Percentiles rank a stretch among this genome's conserved stretches.
phyloP scores from a whole-genome alignment of 805 yeast species.

The Wilhelminamyces savonicus region DNA sequence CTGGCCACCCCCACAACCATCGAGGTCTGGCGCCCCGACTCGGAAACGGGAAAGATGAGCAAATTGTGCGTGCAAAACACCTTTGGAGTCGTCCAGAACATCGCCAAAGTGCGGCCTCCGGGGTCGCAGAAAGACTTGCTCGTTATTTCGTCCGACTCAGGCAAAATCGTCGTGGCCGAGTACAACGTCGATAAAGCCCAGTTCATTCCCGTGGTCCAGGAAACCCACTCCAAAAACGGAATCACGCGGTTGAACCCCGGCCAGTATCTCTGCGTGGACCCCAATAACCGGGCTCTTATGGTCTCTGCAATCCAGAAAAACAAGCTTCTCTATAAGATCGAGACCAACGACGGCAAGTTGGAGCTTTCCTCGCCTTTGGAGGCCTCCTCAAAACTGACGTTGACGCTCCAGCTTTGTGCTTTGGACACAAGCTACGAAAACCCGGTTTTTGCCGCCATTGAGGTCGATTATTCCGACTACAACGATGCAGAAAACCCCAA shows the following conservation, averaged over 20 bases:
- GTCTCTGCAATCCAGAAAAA: slow-evolving; percentile 67
- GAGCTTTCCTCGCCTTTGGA: slow-evolving; percentile 71
- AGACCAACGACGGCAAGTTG: slow-evolving; percentile 39
- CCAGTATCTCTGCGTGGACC: slow-evolving; percentile 62
- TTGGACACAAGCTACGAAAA: slow-evolving; percentile 76
- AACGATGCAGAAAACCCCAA: slow-evolving; percentile 18
- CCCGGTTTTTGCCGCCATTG: slow-evolving; percentile 80
- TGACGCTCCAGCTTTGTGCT: slow-evolving; percentile 51
- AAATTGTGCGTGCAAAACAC: slow-evolving; percentile 38
- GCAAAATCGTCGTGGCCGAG: slow-evolving; percentile 54
- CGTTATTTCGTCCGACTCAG: slow-evolving; percentile 76
- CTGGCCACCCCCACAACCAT: slow-evolving; percentile 50
- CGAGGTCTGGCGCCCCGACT: slow-evolving; percentile 47
- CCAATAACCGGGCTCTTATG: slow-evolving; percentile 63
- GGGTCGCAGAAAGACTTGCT: slow-evolving; percentile 53
- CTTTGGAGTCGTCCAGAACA: slow-evolving; percentile 52
- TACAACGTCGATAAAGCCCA: slow-evolving; percentile 29
- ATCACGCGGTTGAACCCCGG: slow-evolving; percentile 74
- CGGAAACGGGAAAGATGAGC: slow-evolving; percentile 49
- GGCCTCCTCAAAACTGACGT: slow-evolving; percentile 41
- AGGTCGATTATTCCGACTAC: slow-evolving; percentile 44
- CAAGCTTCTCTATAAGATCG: slow-evolving; percentile 63
- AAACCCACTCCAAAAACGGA: slow-evolving; percentile 70
- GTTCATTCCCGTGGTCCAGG: slow-evolving; percentile 48
- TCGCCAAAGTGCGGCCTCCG: slow-evolving; percentile 45